Percentiles rank a stretch among this genome's conserved stretches.
phyloP scores from a whole-genome alignment of 345 rosid genomes.

The Aquilaria malaccensis region DNA sequence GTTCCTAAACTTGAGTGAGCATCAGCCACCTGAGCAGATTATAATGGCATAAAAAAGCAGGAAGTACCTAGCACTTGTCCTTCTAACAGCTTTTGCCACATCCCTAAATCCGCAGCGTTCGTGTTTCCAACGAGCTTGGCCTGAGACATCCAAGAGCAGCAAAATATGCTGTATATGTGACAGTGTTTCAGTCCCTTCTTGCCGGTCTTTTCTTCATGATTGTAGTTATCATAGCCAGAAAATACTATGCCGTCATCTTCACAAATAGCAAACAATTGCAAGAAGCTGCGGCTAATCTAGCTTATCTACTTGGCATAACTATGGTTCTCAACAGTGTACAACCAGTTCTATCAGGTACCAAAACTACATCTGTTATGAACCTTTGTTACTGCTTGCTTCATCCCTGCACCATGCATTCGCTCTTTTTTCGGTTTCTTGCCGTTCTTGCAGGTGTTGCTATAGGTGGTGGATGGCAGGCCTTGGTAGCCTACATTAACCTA shows the following conservation, averaged over 20 bases:
- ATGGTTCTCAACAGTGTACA: constrained; percentile 87
- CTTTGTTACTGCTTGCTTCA: no score
- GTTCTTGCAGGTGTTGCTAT: constrained; percentile 60
- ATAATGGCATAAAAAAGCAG: not conserved
- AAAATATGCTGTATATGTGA: constrained; percentile 62
- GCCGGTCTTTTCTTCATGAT: constrained; percentile 64
- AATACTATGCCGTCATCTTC: constrained; percentile 54
- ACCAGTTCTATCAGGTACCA: constrained; percentile 73
- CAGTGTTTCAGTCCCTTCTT: constrained; percentile 45
- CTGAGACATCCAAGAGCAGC: constrained; percentile 61
- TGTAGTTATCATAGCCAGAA: constrained; percentile 35
- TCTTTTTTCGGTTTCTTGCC: no score
- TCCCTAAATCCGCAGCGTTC: constrained; percentile 35
- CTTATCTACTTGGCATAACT: constrained; percentile 62
- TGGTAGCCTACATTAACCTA: constrained; percentile 75
- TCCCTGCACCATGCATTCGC: not conserved
- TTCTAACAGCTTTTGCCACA: not conserved
- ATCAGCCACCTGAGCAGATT: not conserved
- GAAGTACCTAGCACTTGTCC: no score
- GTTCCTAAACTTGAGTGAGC: not conserved
- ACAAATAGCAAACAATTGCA: constrained; percentile 49
- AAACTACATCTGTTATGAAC: not conserved
- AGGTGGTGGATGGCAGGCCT: constrained; percentile 86
- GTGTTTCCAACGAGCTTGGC: constrained; percentile 82
- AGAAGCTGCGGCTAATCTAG: constrained; percentile 46